Percentiles rank a stretch among this genome's conserved stretches.
phyloP scores from a whole-genome alignment of 2,329 filamentous ascomycete species.

The Exophiala lecanii-corni region DNA sequence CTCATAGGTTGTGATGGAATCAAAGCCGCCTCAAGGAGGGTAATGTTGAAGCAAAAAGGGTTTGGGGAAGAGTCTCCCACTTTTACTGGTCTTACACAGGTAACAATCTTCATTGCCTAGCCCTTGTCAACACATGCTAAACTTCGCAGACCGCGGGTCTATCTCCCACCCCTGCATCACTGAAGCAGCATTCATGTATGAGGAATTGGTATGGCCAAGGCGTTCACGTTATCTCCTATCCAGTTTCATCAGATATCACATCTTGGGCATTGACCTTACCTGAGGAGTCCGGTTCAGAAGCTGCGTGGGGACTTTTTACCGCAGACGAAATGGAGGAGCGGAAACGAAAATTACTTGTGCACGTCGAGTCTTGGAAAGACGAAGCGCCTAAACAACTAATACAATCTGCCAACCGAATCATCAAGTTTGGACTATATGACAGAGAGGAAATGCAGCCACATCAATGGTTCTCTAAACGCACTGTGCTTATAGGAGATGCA shows the following conservation, averaged over 20 bases:
- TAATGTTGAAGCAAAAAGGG: conserved; percentile 8
- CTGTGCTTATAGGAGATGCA: conserved; percentile 12
- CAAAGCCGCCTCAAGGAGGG: conserved; percentile 15
- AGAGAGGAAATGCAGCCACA: conserved; percentile 13
- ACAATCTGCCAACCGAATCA: conserved; percentile 6
- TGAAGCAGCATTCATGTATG: conserved; percentile 4
- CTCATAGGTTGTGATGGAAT: conserved; percentile 50
- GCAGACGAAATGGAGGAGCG: conserved; percentile 10
- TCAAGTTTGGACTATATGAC: conserved; percentile 19
- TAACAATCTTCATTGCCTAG: not conserved
- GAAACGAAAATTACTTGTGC: conserved; percentile 6
- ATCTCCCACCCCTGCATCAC: conserved; percentile 7
- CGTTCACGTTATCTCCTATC: conserved; percentile 17
- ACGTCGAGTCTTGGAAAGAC: conserved; percentile 9
- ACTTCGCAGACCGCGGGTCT: conserved; percentile 13
- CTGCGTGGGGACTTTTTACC: conserved; percentile 11
- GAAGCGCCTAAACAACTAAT: conserved; percentile 5
- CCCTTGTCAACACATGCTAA: not conserved
- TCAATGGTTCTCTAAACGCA: conserved; percentile 11
- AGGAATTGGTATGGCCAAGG: conserved; percentile 16
- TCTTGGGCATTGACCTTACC: conserved; percentile 16
- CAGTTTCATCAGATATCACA: conserved; percentile 11
- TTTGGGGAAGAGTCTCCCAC: conserved; percentile 5
- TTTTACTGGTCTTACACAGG: conserved; percentile 15
- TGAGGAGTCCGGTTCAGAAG: conserved; percentile 9